Evolutionary conservation across 805 yeast genomes (phyloP), one percentile per base, ranked within the genome.

Genomic region (Ogataea methylovora): DNA sequence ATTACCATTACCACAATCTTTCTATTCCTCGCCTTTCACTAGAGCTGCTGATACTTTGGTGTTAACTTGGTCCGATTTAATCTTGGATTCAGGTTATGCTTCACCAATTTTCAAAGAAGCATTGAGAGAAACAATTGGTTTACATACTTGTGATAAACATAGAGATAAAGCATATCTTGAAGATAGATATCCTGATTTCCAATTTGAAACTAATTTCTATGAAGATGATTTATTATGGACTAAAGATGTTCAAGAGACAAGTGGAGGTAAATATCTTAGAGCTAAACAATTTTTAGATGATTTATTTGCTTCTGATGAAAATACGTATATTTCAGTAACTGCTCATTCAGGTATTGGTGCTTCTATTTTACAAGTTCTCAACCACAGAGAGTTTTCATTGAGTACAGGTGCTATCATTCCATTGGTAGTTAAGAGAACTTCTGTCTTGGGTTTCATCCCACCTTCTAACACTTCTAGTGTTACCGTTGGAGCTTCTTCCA

Each of bases 381-480:
- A 63, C 16, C 79, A 73, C 47, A 52, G 76, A 27, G 51, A 56
- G 14, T 72, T 71, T 45, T 57, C 67, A 5, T 58, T 73, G 21
- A 66, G 65, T 9, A 71, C 79, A 1, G 79, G 79, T 7, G 78
- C 74, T 9, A 67, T 73, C 67, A 63, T 73, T 25, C 77, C 79
- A 1, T 67, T 73, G 6, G 60, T 73, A 30, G 71, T 73, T 2
- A 67, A 65, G 44, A 75, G 38, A 28, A 36, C 26, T 23, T 29
- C 30, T 9, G 19, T 27, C 11, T n/a, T 38, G 8, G 42, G 41
- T 11, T 39, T 33, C 17, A 23, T 24, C 8, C 43, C 41, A n/a
- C 36, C 32, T 4, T 21, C 17, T 12, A 24, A 17, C 14, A 19
- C 24, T 6, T 9, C 34, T 8, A 15, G 33, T 8, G 26, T 39